A percentile compares a stretch with the other conserved stretches of the same genome.
Conservation (phyloP, 345 rosid genomes). For the Eucalyptus regnans region DNA sequence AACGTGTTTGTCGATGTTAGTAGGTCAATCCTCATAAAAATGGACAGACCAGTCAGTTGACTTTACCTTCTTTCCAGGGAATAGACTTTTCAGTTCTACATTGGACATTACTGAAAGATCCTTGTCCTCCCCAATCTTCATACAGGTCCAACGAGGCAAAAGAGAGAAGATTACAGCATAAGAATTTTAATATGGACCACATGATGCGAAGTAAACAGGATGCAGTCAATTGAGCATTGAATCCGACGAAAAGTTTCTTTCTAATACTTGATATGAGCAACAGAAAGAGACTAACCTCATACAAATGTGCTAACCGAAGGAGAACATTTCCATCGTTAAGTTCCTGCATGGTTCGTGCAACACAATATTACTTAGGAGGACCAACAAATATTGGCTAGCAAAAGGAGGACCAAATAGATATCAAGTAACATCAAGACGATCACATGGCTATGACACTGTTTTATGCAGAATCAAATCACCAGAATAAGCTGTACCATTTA, state of each 20-base stretch:
- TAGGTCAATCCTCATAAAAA: background rate
- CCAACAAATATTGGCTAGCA: background rate
- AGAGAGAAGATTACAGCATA: background rate
- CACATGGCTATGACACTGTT: background rate
- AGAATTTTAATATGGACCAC: background rate
- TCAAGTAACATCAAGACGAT: background rate
- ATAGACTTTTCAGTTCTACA: constrained; percentile 32
- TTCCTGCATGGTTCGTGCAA: constrained; percentile 31
- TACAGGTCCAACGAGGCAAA: background rate
- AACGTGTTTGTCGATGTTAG: background rate
- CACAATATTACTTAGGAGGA: background rate
- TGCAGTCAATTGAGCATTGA: background rate
- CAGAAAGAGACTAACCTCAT: constrained; percentile 42
- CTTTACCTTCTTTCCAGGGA: constrained; percentile 35
- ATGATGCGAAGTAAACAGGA: background rate
- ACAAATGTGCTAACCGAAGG: constrained; percentile 82
- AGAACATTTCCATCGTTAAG: constrained; percentile 68
- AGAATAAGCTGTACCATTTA: background rate
- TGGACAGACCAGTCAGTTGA: background rate
- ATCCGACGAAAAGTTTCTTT: background rate
- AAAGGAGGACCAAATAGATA: background rate
- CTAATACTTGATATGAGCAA: background rate
- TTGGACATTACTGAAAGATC: constrained; percentile 34
- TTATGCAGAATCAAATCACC: background rate
- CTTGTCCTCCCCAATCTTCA: constrained; percentile 39